Conservation (phyloP, 2,329 filamentous ascomycete species). For the Orbilia brochopaga region DNA sequence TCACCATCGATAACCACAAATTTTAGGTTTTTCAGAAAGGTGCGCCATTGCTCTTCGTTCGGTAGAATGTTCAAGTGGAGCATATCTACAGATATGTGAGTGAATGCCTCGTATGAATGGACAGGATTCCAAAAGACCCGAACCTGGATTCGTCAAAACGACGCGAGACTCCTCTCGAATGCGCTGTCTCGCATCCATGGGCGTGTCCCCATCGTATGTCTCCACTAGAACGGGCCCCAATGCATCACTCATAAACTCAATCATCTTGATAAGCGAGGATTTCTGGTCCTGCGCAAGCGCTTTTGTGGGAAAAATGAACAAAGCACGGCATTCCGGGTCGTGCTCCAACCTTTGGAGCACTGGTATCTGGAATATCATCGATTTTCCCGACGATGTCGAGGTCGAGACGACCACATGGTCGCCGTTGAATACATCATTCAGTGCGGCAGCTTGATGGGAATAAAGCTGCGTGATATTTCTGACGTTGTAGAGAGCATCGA, state of each 20-base stretch:
- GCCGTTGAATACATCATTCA: constrained; percentile 83
- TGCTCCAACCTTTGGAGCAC: constrained; percentile 85
- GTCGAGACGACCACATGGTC: constrained; percentile 90
- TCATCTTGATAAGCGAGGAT: constrained; percentile 81
- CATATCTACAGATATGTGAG: constrained; percentile 69
- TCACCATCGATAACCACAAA: constrained; percentile 74
- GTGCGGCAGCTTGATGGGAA: constrained; percentile 88
- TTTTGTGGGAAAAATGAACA: constrained; percentile 99
- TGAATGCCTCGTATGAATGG: not conserved
- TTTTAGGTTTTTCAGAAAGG: constrained; percentile 83
- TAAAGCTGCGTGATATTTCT: constrained; percentile 85
- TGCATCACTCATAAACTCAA: constrained; percentile 74
- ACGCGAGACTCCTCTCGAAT: constrained; percentile 89
- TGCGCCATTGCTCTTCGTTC: constrained; percentile 86
- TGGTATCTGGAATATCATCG: constrained; percentile 94
- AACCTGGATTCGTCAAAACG: constrained; percentile 86
- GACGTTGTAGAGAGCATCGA: constrained; percentile 95
- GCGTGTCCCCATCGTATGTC: constrained; percentile 94
- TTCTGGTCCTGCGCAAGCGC: constrained; percentile 93
- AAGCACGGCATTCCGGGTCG: constrained; percentile 77
- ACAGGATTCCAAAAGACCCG: not conserved
- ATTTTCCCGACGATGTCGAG: constrained; percentile 95
- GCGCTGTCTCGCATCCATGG: constrained; percentile 74
- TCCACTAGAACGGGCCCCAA: constrained; percentile 80
- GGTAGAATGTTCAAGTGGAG: constrained; percentile 91